Evolutionary conservation across 2,329 filamentous ascomycete genomes (phyloP), one percentile per base, ranked within the genome.

Genomic region (Cytospora piceae): DNA sequence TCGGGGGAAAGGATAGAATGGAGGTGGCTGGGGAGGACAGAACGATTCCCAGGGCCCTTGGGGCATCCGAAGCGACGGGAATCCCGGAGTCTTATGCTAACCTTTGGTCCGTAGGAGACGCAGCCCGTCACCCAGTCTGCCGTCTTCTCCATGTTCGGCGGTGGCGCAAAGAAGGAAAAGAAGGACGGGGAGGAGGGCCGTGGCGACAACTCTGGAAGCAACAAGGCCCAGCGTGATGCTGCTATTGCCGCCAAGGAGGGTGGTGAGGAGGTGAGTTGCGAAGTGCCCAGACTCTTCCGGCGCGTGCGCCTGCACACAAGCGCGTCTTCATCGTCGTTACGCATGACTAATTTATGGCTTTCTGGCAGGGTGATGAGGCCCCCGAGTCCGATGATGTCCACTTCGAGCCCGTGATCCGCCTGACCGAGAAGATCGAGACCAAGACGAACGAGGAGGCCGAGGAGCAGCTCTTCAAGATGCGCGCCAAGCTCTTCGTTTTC

Each of bases 391-490:
- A 92, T 72, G 94, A 98, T 71, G 92, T 97, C 69, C 92, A 98
- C 82, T 99, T 98, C 82, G 93, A 97, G 83, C 95, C 95, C 71
- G 93, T 99, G 72, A 92, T 97, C 76, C 94, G 89, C 82, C 85
- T 99, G 76, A 98, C 94, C 69, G 93, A 99, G 85, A 95, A 96
- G 84, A 90, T 98, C 74, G 94, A 98, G 77, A 91, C 88, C 76
- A 96, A 96, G 87, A 98, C 95, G 80, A 96, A 97, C 83, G 95
- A 99, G 82, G 95, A 99, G 85, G 87, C 90, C 55, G 95, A 99
- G 85, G 94, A 98, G 84, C 92, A 97, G 83, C 85, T 88, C 49
- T 99, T 98, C 89, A 98, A 98, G 90, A 97, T 98, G 94, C 92
- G 95, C 74, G 95, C 95, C 77, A 99, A 99, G 88, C 90, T 99